These are phyloP conservation scores for Xerophyta viscosa DNA, from an alignment of 106 monocot species.

Conservation along the genomic window DNA sequence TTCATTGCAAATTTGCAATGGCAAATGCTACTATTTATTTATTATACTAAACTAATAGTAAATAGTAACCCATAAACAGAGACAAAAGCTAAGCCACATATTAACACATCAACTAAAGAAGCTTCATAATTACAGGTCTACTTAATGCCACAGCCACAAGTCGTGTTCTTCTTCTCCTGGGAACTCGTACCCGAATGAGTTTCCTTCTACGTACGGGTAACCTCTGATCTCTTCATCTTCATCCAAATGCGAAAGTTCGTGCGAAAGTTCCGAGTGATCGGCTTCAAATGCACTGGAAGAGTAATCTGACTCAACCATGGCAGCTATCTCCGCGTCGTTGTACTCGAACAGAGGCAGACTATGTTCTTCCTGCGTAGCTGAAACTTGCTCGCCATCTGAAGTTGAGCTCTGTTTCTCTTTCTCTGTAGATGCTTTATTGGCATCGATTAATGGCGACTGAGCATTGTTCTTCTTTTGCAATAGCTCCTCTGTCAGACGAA, in stretches of 20 bases:
- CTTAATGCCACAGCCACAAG: background rate
- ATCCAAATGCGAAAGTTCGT: too few species aligned
- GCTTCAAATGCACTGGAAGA: conserved; percentile 1
- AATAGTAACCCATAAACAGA: too few species aligned
- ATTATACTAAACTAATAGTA: too few species aligned
- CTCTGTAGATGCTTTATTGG: background rate
- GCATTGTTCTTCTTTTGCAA: background rate
- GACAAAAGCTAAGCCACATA: too few species aligned
- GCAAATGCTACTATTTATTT: too few species aligned
- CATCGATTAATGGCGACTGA: too few species aligned
- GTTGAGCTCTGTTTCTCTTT: background rate
- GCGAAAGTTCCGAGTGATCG: background rate
- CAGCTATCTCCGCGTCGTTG: too few species aligned
- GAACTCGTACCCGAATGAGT: background rate
- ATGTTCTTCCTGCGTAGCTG: background rate
- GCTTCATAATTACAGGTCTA: too few species aligned
- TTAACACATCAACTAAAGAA: too few species aligned
- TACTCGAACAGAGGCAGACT: background rate
- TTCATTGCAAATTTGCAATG: too few species aligned
- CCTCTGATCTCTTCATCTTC: background rate
- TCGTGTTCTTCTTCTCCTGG: background rate
- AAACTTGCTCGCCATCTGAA: background rate
- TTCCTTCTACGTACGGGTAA: background rate
- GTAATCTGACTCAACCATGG: background rate
- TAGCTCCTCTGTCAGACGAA: background rate